phyloP scores from a whole-genome alignment of 805 yeast species.

The Yamadazyma phyllophila region DNA sequence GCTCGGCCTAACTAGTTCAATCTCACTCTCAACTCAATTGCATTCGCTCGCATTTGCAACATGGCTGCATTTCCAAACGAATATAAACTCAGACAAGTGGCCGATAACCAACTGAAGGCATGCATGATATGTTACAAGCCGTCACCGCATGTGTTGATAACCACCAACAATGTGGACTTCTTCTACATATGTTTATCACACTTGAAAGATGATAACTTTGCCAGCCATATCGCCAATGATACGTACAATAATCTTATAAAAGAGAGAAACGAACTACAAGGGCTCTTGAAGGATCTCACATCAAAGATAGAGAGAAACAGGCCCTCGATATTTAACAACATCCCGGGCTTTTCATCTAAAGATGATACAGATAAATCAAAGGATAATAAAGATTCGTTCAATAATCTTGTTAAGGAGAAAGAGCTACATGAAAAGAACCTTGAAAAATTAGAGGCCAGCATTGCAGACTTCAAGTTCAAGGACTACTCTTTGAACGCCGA shows the following conservation, averaged over 20 bases:
- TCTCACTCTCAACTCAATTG: no score
- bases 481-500: conserved; percentile 38
- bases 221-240: conserved; percentile 34
- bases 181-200: conserved; percentile 52
- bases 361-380: conserved; percentile 21
- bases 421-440: conserved; percentile 18
- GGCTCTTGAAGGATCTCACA: conserved; percentile 19
- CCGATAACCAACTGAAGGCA: conserved; percentile 40
- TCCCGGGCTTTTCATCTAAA: conserved; percentile 17
- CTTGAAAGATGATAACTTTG: conserved; percentile 47
- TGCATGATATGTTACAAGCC: conserved; percentile 54
- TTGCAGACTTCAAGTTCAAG: conserved; percentile 33
- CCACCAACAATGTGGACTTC: conserved; percentile 48
- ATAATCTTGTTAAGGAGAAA: conserved; percentile 16
- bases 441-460: conserved; percentile 16
- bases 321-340: conserved; percentile 35
- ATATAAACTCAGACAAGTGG: conserved; percentile 43
- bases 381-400: conserved; percentile 20
- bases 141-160: conserved; percentile 43
- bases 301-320: conserved; percentile 25
- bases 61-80: conserved; percentile 31
- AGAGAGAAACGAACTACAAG: conserved; percentile 20
- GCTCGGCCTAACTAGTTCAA: no score
- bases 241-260: conserved; percentile 28
- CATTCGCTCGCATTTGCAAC: no score